Evolutionary conservation across 306 rosid species (phyloP).

Genomic region (Sindora glabra): DNA sequence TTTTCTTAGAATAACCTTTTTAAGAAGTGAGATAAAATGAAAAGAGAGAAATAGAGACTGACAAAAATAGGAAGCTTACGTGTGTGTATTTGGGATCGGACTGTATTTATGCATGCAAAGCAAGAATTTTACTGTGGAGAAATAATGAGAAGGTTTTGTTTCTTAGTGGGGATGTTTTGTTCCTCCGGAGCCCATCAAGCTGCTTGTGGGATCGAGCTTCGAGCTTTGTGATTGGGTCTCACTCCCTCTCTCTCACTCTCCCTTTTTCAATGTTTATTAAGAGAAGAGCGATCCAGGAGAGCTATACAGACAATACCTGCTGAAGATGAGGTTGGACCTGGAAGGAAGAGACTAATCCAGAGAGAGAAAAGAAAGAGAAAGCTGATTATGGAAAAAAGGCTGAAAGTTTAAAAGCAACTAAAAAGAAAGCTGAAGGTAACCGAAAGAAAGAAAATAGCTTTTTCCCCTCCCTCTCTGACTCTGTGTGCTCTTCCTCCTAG

Average conservation of each 20-base stretch:
- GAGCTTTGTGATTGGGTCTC: constrained; percentile 64
- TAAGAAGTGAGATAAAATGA: too few relatives aligned
- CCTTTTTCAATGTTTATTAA: constrained; percentile 49
- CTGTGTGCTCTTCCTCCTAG: too few relatives aligned
- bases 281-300: too few relatives aligned
- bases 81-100: constrained; percentile 38
- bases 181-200: constrained; percentile 71
- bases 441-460: constrained; percentile 54
- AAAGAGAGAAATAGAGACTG: too few relatives aligned
- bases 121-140: constrained; percentile 35
- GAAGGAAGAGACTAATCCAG: constrained; percentile 33
- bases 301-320: constrained; percentile 46
- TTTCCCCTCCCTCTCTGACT: background rate
- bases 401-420: constrained; percentile 41
- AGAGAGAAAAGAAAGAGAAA: constrained; percentile 27
- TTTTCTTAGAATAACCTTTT: too few relatives aligned
- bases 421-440: constrained; percentile 62
- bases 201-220: constrained; percentile 82
- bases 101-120: constrained; percentile 75
- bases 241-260: constrained; percentile 21
- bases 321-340: constrained; percentile 55
- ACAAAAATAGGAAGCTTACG: constrained; percentile 38
- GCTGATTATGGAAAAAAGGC: constrained; percentile 36
- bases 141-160: constrained; percentile 61
- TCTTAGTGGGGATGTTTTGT: constrained; percentile 66